These are phyloP conservation scores for Eustoma russellianum DNA, from an alignment of 257 asterid genomes.

Conservation along the genomic window DNA sequence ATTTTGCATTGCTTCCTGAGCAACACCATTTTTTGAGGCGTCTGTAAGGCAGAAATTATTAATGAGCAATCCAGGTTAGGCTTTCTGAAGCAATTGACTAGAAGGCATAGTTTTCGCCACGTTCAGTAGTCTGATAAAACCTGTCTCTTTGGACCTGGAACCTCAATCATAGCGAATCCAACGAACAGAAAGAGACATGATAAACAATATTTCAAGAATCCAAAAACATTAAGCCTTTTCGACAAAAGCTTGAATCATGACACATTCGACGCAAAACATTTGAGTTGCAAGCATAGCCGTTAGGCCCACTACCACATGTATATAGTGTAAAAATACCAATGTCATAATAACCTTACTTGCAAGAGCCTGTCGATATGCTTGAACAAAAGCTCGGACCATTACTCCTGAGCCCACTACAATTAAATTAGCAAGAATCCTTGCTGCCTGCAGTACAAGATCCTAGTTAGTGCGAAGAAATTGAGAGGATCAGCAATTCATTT, in stretches of 20 bases:
- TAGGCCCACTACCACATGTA: too few relatives aligned
- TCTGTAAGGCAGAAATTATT: constrained; percentile 13
- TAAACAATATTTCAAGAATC: not conserved
- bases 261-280: too few relatives aligned
- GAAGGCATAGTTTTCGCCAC: not conserved
- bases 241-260: too few relatives aligned
- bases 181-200: not conserved
- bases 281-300: too few relatives aligned
- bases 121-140: not conserved
- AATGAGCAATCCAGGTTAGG: not conserved
- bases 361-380: constrained; percentile 43
- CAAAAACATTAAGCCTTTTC: too few relatives aligned
- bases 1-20: constrained; percentile 37
- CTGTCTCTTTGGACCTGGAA: too few relatives aligned
- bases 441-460: constrained; percentile 20
- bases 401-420: constrained; percentile 32
- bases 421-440: constrained; percentile 30
- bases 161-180: not conserved
- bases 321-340: not conserved
- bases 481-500: too few relatives aligned
- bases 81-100: not conserved
- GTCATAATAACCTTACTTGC: constrained; percentile 22
- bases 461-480: too few relatives aligned
- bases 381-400: constrained; percentile 29
- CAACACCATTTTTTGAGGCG: constrained; percentile 38